Evolutionary conservation across 495 filamentous ascomycete genomes (phyloP), one percentile per base, ranked within the genome.

Genomic region (Cryomyces minteri): DNA sequence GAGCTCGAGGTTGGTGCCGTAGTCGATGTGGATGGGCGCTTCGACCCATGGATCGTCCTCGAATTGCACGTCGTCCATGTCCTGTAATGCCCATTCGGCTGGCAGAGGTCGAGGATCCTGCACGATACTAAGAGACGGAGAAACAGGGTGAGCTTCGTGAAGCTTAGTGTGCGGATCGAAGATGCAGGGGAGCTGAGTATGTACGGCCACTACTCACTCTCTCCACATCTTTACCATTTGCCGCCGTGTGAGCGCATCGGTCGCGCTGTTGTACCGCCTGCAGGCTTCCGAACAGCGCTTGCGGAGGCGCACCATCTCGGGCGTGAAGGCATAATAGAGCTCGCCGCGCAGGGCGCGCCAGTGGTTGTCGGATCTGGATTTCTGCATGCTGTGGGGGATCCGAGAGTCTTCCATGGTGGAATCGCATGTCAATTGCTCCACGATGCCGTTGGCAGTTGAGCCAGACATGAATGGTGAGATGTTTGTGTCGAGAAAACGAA

Each of bases 1-100:
- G 25, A 88, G 49, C 43, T 67, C 68, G 40, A 88, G 61, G 47
- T 92, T 85, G 53, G 66, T 74, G 2, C 85, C 85, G 50, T 90
- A 87, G 57, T 92, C 85, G 4, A 78, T 63, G 10, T 66, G 69
- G 51, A 92, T 65, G 5, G 84, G 83, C 0, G 73, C 61, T 47
- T 84, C 77, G n/a, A 88, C 64, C 69, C 71, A 86, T 4, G 83
- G 72, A 9, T 82, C 71, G 32, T 73, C 54, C 10, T 58, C 59
- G 37, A 83, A 70, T 4, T 74, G 67, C 11, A 56, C 66, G 29
- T 77, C 74, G 50, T 88, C 79, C 50, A 73, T 70, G 36, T 67
- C 69, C 6, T 65, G 55, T 7, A 69, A 69, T 7, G 69, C 53
- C 0, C 67, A 65, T 10, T 50, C 61, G 0, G 75, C 70, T 5